Conservation (phyloP, 2,329 filamentous ascomycete species). For the Colletotrichum zoysiae region DNA sequence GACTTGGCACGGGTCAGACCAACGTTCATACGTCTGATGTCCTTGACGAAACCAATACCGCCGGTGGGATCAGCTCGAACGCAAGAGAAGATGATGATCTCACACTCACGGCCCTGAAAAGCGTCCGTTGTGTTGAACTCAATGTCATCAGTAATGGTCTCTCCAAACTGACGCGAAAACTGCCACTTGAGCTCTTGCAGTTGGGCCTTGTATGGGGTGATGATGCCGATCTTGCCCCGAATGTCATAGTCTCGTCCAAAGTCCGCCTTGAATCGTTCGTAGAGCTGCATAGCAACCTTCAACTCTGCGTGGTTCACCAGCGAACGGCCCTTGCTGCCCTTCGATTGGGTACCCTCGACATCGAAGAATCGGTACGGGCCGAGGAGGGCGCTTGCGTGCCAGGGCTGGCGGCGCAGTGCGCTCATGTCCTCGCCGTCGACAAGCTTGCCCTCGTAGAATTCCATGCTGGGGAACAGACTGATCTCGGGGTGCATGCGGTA, state of each 20-base stretch:
- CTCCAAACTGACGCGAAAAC: constrained; percentile 80
- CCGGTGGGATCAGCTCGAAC: constrained; percentile 91
- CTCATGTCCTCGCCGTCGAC: constrained; percentile 89
- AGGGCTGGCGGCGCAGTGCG: constrained; percentile 79
- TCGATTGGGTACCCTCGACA: constrained; percentile 87
- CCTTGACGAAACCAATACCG: constrained; percentile 98
- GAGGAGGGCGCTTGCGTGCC: constrained; percentile 86
- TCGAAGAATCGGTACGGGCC: constrained; percentile 98
- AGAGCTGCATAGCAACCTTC: constrained; percentile 87
- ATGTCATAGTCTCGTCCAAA: constrained; percentile 75
- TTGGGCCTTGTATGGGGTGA: constrained; percentile 98
- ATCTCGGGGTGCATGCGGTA: constrained; percentile 99
- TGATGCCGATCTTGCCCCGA: constrained; percentile 90
- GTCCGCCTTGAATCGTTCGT: constrained; percentile 81
- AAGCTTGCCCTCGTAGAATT: constrained; percentile 92
- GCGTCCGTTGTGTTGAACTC: constrained; percentile 99
- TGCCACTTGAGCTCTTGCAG: constrained; percentile 81
- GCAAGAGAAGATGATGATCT: constrained; percentile 99
- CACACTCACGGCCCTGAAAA: constrained; percentile 95
- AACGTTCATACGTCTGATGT: constrained; percentile 99
- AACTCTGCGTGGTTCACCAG: constrained; percentile 91
- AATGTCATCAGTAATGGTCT: constrained; percentile 79
- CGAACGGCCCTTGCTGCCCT: constrained; percentile 86
- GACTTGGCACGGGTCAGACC: constrained; percentile 96
- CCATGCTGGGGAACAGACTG: constrained; percentile 86